A percentile compares a stretch with the other conserved stretches of the same genome.
Evolutionary conservation across 1,284 basidiomycete genomes (phyloP).

Genomic region (Neolentinus lepideus): DNA sequence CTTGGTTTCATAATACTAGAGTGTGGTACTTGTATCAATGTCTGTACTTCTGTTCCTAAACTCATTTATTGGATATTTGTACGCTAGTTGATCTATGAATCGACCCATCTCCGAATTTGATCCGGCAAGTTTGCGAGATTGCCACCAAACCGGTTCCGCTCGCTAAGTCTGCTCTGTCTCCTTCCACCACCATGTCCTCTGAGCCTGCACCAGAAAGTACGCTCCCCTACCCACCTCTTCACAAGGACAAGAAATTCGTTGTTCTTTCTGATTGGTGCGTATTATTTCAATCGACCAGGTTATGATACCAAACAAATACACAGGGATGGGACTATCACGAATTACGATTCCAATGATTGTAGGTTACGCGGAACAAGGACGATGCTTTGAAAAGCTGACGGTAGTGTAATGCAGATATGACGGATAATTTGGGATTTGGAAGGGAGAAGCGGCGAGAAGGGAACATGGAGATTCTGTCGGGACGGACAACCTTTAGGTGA

Average conservation of each 20-base stretch:
- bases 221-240: conserved; percentile 73
- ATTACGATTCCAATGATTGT: conserved; percentile 89
- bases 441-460: conserved; percentile 58
- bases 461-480: conserved; percentile 68
- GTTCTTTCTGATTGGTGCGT: conserved; percentile 86
- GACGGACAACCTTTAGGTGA: conserved; percentile 64
- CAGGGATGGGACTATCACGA: conserved; percentile 93
- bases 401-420: conserved; percentile 46
- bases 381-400: conserved; percentile 8
- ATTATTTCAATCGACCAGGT: neutral
- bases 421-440: conserved; percentile 73
- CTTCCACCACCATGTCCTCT: neutral
- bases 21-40: too few relatives aligned
- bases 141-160: too few relatives aligned
- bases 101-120: too few relatives aligned
- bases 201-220: conserved; percentile 47
- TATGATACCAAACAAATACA: neutral
- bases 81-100: too few relatives aligned
- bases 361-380: conserved; percentile 21
- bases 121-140: too few relatives aligned
- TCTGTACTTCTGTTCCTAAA: too few relatives aligned
- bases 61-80: too few relatives aligned
- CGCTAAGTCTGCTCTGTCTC: too few relatives aligned
- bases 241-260: conserved; percentile 78
- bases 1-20: too few relatives aligned